Conservation (phyloP, 2,329 filamentous ascomycete species). For the Nigrospora osmanthi region DNA sequence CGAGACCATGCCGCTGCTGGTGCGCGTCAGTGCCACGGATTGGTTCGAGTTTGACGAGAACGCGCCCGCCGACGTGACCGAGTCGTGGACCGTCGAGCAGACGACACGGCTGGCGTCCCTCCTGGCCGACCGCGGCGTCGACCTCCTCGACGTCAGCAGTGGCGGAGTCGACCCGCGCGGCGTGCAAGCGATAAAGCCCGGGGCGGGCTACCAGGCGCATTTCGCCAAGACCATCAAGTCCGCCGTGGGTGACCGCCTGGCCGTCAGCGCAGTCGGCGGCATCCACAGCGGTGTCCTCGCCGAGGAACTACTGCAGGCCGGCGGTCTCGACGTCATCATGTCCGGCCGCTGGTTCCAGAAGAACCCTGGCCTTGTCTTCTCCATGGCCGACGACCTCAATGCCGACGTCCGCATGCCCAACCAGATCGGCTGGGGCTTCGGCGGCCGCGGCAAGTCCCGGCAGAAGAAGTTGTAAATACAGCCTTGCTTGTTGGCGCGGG, state of each 20-base stretch:
- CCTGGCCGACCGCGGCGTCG: conserved; percentile 56
- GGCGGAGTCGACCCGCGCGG: conserved; percentile 47
- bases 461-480: not conserved
- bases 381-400: conserved; percentile 46
- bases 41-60: conserved; percentile 53
- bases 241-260: conserved; percentile 52
- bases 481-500: no score
- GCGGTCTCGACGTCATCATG: conserved; percentile 40
- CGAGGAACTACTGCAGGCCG: conserved; percentile 33
- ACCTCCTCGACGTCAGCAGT: conserved; percentile 61
- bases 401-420: conserved; percentile 37
- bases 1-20: conserved; percentile 55
- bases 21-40: conserved; percentile 61
- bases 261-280: conserved; percentile 44
- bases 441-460: conserved; percentile 4
- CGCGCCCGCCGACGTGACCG: conserved; percentile 16
- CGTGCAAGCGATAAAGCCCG: conserved; percentile 25
- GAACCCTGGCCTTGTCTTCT: conserved; percentile 48
- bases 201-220: conserved; percentile 57
- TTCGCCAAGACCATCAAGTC: conserved; percentile 61
- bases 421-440: conserved; percentile 50
- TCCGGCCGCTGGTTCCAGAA: conserved; percentile 49
- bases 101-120: conserved; percentile 50
- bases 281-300: conserved; percentile 37
- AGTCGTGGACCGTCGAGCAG: conserved; percentile 56